Evolutionary conservation across 257 asterid species (phyloP), one percentile per base, ranked within the genome.

Genomic region (Solanum pennellii): DNA sequence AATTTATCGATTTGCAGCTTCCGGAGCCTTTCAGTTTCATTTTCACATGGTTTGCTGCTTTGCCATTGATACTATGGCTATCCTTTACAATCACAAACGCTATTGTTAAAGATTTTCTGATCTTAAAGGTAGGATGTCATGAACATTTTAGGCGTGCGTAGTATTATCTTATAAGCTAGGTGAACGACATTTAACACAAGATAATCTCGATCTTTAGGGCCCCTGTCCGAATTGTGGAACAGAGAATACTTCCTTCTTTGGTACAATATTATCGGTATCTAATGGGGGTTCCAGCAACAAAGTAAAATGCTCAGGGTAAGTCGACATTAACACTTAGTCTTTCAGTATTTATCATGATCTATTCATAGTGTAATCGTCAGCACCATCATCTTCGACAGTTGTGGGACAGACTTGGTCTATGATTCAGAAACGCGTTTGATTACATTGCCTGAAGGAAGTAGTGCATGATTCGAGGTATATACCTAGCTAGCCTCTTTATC

Each of bases 1-100:
- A 49, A 82, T 18, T 29, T 80, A 39, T 80, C 12, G 15, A 56
- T 15, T 33, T 92, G 90, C 98, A 97, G 99, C 98, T 97, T 90
- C 96, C 99, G 3, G 99, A 97, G 94, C 99, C 99, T 27, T 97
- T 93, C 94, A 93, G 99, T 92, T 97, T 97, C 95, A 88, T 97
- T 85, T 97, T 97, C 96, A 94, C 98, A 3, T 97, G 99, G 99
- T 95, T 97, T 93, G 98, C 98, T 12, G 99, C 98, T 84, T 76
- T 97, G 84, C 99, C 99, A 12, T 35, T 94, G 68, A 93, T 97
- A 84, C 87, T 97, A 45, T 97, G 90, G 90, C 49, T 97, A 87
- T 94, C 99, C 12, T 96, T 88, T 95, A 87, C 98, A 37, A 86
- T 95, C 65, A 96, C 99, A 88, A 94, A 89, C 52, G 2, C 89